Conservation (phyloP, 331 rosid species). For the Quercus lobata region DNA sequence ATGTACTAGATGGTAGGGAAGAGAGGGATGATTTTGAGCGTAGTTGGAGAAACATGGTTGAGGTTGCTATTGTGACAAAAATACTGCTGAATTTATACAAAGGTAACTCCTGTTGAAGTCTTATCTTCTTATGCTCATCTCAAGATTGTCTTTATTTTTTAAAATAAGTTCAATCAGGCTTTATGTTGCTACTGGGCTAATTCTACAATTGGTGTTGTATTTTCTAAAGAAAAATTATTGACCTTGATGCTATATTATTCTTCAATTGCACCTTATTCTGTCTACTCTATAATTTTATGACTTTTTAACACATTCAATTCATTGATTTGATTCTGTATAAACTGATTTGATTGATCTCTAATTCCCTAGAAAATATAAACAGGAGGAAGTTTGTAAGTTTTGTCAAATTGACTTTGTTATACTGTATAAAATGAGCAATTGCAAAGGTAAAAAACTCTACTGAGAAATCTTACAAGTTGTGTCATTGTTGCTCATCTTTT, state of each 20-base stretch:
- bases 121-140: not conserved
- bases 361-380: not conserved
- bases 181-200: no score
- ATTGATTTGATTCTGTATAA: not conserved
- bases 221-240: no score
- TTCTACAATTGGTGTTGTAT: no score
- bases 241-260: no score
- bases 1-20: slow-evolving; percentile 48
- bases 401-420: not conserved
- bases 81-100: slow-evolving; percentile 40
- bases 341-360: not conserved
- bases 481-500: not conserved
- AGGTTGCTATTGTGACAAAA: slow-evolving; percentile 49
- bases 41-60: slow-evolving; percentile 62
- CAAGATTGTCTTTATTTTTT: no score
- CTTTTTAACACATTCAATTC: not conserved
- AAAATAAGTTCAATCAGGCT: no score
- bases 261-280: not conserved
- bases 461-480: no score
- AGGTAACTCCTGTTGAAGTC: slow-evolving; percentile 31
- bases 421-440: no score
- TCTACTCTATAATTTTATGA: not conserved
- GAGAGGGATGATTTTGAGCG: slow-evolving; percentile 53
- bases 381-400: not conserved
- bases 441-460: no score